phyloP scores from a whole-genome alignment of 2,329 filamentous ascomycete genomes.

The Aspergillus brunneoviolaceus region DNA sequence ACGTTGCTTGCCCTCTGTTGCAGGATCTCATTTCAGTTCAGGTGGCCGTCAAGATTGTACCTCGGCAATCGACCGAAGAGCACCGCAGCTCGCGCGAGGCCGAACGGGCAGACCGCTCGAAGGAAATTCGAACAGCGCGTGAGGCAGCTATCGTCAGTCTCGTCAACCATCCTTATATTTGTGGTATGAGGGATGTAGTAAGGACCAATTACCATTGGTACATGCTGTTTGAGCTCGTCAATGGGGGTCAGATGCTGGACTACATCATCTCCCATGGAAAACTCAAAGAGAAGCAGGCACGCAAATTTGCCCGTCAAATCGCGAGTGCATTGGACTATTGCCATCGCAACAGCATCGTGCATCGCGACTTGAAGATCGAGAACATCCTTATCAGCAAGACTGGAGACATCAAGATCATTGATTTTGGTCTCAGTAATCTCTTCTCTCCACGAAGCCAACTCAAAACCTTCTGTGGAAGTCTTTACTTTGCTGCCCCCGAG shows the following conservation, averaged over 20 bases:
- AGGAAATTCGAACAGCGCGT: constrained; percentile 90
- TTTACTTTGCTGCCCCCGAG: constrained; percentile 97
- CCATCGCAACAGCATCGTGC: constrained; percentile 96
- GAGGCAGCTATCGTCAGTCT: constrained; percentile 96
- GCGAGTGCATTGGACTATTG: constrained; percentile 96
- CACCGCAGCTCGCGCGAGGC: constrained; percentile 69
- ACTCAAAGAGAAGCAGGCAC: constrained; percentile 95
- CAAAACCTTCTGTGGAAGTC: constrained; percentile 95
- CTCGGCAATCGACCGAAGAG: constrained; percentile 84
- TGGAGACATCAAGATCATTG: constrained; percentile 98
- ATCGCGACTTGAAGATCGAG: constrained; percentile 96
- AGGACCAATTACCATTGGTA: constrained; percentile 99
- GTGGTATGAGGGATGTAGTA: constrained; percentile 90
- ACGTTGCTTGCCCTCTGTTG: neutral
- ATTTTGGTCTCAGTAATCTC: constrained; percentile 95
- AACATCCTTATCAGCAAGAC: constrained; percentile 99
- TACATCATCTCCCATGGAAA: constrained; percentile 99
- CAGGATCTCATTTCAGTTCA: constrained; percentile 37
- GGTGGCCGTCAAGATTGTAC: constrained; percentile 97
- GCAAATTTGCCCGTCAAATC: constrained; percentile 97
- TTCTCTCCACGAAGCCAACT: constrained; percentile 82
- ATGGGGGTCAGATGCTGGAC: constrained; percentile 98
- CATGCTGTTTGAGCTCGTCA: constrained; percentile 99
- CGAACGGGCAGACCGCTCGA: constrained; percentile 90
- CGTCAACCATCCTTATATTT: constrained; percentile 92